Base-by-base conservation (phyloP, 1,284 basidiomycete species). In the Malassezia equina region DNA sequence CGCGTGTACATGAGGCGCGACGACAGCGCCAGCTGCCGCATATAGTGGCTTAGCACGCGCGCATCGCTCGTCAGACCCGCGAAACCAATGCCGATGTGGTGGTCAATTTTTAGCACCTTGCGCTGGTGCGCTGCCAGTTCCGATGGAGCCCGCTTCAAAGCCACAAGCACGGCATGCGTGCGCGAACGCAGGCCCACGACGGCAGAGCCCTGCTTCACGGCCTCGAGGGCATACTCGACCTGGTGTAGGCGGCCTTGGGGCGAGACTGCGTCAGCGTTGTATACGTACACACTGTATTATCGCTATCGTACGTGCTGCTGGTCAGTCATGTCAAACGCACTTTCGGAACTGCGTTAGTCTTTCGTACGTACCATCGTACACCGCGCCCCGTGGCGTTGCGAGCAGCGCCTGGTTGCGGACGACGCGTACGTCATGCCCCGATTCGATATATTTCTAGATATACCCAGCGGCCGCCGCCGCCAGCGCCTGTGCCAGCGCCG, bases 71-170 rank as follows among this genome's bases (percentile, higher is more conserved):
- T 99, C 60, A 99, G 79, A 19, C 94, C 94, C 47, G 94, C 94
- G 75, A 98, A 98, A 44, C 90, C 94, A 71, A 99, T 90, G 41
- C 94, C 94, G 71, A 95, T 85, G 78, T 99, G 94, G 76, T 96
- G 91, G 76, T 98, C 94, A 82, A 99, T 94, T 71, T 90, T 82
- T 76, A 94, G 93, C 84, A 98, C 88, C 82, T 99, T 98, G 79
- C 98, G 91, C 76, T 99, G 94, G 80, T 98, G 96, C 34, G 87
- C 88, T 13, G 94, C 93, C 50, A 99, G 83, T 77, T 98, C 94
- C 61, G 91, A 91, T 9, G 90, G 93, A n/a, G 93, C 96, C 75
- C 93, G 83, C 90, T 98, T 98, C 59, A 98, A 78, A 7, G 93
- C 91, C 47, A 98, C 79, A 24, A 99, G 80, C 52, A 99, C 82